Conservation (phyloP, 345 rosid species). For the Eutrema heterophyllum region DNA sequence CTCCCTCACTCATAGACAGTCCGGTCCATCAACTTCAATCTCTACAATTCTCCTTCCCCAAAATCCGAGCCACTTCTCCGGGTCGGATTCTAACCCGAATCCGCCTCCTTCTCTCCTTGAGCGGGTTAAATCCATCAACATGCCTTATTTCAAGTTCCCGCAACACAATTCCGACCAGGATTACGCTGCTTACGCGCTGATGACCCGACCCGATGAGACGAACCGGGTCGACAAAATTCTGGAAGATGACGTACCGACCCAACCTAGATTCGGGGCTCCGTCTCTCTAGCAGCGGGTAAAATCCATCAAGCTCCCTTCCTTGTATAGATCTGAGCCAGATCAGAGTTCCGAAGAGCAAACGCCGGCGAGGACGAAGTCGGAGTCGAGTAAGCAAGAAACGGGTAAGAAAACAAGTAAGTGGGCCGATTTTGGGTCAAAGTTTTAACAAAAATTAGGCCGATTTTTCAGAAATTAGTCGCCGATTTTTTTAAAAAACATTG, state of each 20-base stretch:
- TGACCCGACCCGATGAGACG: constrained; percentile 8
- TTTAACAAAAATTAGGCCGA: no score
- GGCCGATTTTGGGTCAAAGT: no score
- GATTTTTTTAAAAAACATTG: no score
- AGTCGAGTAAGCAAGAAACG: constrained; percentile 13
- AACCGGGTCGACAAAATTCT: constrained; percentile 2
- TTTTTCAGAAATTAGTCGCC: no score
- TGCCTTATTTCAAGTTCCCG: constrained; percentile 26
- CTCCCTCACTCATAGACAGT: constrained; percentile 52
- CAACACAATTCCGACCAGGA: constrained; percentile 24
- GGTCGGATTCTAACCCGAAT: constrained; percentile 23
- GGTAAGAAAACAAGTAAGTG: no score
- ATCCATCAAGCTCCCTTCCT: constrained; percentile 45
- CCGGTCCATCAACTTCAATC: constrained; percentile 39
- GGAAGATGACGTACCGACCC: neutral
- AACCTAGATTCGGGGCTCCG: constrained; percentile 22
- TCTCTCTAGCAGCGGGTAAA: constrained; percentile 61
- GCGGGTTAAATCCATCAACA: constrained; percentile 57
- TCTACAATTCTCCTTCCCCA: constrained; percentile 25
- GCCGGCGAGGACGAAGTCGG: constrained; percentile 47
- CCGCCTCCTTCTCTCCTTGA: constrained; percentile 48
- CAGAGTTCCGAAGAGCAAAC: constrained; percentile 10
- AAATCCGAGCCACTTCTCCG: constrained; percentile 6
- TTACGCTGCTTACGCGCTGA: constrained; percentile 14
- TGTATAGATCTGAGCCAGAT: constrained; percentile 34